Conservation (phyloP, 176 grass and related monocot species). For the Carex myosuroides region DNA sequence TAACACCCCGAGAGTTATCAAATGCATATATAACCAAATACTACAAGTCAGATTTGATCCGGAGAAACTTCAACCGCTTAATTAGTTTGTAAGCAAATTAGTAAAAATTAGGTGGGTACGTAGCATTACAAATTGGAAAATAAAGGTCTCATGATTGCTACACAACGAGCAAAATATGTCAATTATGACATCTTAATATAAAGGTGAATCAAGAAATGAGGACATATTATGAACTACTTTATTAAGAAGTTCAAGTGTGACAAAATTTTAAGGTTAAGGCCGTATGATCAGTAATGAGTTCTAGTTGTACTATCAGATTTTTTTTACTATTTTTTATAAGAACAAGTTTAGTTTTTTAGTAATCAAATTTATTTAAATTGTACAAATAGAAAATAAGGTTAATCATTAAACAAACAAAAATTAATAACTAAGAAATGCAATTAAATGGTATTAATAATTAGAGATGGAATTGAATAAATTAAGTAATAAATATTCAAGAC, state of each 20-base stretch:
- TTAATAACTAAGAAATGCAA: neutral
- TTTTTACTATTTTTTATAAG: neutral
- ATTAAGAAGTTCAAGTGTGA: neutral
- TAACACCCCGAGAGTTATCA: too few relatives aligned
- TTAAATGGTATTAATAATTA: neutral
- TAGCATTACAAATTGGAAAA: too few relatives aligned
- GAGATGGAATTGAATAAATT: neutral
- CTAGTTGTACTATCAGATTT: neutral
- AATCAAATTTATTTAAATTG: neutral
- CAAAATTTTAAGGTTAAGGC: neutral
- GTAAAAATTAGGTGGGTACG: too few relatives aligned
- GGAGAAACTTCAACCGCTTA: too few relatives aligned
- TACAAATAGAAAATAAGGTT: neutral
- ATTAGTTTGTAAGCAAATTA: too few relatives aligned
- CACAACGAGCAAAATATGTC: neutral
- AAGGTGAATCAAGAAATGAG: neutral
- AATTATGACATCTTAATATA: neutral
- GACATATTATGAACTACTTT: neutral
- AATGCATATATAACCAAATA: too few relatives aligned
- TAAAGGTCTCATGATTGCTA: neutral
- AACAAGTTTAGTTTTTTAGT: neutral
- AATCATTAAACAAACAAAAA: neutral
- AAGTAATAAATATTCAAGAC: neutral
- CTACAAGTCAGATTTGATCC: too few relatives aligned
- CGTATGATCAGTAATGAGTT: neutral